Evolutionary conservation across 768 basidiomycete genomes (phyloP).

Genomic region (Mycena galericulata): DNA sequence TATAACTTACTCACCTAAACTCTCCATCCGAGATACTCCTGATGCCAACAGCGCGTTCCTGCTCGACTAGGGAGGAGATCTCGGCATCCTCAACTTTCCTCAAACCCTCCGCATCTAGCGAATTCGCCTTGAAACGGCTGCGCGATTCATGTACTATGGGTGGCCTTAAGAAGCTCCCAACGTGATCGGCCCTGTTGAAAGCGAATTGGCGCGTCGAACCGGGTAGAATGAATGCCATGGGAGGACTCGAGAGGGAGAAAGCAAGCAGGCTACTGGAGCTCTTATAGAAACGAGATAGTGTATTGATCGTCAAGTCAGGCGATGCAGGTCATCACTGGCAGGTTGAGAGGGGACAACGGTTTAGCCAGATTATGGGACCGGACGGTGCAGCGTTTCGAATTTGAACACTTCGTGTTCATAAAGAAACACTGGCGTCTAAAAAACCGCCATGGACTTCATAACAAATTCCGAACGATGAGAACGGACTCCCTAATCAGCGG

Average conservation of each 20-base stretch:
- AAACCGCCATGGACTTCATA: too few relatives aligned
- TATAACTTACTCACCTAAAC: constrained; percentile 43
- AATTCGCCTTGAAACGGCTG: constrained; percentile 44
- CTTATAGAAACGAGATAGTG: constrained; percentile 30
- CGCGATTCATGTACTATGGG: constrained; percentile 47
- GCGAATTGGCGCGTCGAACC: constrained; percentile 30
- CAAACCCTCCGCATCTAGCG: constrained; percentile 46
- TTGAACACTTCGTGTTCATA: neutral
- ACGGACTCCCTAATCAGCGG: too few relatives aligned
- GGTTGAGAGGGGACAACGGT: constrained; percentile 22
- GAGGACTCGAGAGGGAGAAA: constrained; percentile 5
- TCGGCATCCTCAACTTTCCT: constrained; percentile 49
- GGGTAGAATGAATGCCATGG: constrained; percentile 28
- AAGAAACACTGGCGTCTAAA: too few relatives aligned
- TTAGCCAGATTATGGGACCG: constrained; percentile 28
- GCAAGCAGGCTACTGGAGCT: neutral
- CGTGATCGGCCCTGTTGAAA: constrained; percentile 46
- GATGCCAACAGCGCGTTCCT: constrained; percentile 53
- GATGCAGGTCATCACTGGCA: constrained; percentile 22
- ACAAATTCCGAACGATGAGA: too few relatives aligned
- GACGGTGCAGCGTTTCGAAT: neutral
- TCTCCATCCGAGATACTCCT: constrained; percentile 56
- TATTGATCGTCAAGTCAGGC: constrained; percentile 33
- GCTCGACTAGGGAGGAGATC: constrained; percentile 48
- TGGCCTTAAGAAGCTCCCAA: constrained; percentile 55